These are phyloP conservation scores for Triticum aestivum DNA, from an alignment of 176 grass and related monocot species.

Conservation along the genomic window IWGSC_CS_RefSeq_v2.1 NC_057807.1:390709200-390709699, in stretches of 20 bases:
- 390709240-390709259: not conserved
- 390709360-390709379: conserved; percentile 45
- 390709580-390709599: not conserved
- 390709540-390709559: conserved; percentile 5
- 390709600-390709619: not conserved
- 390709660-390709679: conserved; percentile 5
- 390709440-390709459: conserved; percentile 94
- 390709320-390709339: conserved; percentile 92
- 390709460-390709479: conserved; percentile 46
- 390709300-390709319: conserved; percentile 89
- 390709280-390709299: conserved; percentile 77
- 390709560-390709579: not conserved
- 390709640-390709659: conserved; percentile 1
- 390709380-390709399: conserved; percentile 73
- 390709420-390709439: conserved; percentile 90
- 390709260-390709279: conserved; percentile 33
- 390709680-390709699: conserved; percentile 7
- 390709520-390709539: not conserved
- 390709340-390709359: conserved; percentile 52
- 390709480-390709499: conserved; percentile 3
- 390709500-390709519: conserved; percentile 12
- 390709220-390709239: conserved; percentile 17
- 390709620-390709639: not conserved
- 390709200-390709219: conserved; percentile 96
- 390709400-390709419: conserved; percentile 76